Base-by-base conservation (phyloP, 176 grass and related monocot genomes). In the Otatea glauca region DNA sequence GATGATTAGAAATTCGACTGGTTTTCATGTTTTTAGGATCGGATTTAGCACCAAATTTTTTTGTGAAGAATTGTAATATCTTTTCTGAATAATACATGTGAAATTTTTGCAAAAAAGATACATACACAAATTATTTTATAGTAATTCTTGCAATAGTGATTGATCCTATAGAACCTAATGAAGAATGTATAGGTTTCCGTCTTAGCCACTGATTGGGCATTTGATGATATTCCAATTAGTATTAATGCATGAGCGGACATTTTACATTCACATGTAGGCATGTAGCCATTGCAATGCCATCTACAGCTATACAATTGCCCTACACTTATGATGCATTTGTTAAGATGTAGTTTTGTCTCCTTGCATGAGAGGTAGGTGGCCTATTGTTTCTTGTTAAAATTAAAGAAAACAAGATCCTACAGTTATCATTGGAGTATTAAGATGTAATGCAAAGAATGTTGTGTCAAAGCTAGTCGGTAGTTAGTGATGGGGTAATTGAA, bases 201-300 rank as follows among this genome's bases (percentile, higher is more conserved):
- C 66, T 59, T 81, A 71, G 24, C 67, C 55, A 63, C 55, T 73
- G 60, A 73, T 72, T 61, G 68, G 55, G 24, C 67, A 72, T 73
- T 14, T 48, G 10, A 37, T 61, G 24, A 72, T 82, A 15, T 47
- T 62, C 41, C 43, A 56, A 12, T 44, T 10, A 6, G 62, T 35
- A 23, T 76, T 39, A 39, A 4, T 72, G 51, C 14, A 58, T 24
- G 5, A 58, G 74, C 5, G 39, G 5, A 24, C 34, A 15, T 42
- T 72, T 47, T 45, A 62, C 24, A 45, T 44, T 62, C 41, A 62
- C 53, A 72, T 82, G 80, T 47, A 47, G 16, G 53, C 24, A 82
- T 29, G 80, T 47, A 47, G 16, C 68, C 24, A 82, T 29, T 34
- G 24, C 10, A 16, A 29, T n/a, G n/a, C 23, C n/a, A 82, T 29